Conservation (phyloP, 1,139 yeast genomes). For the Entelexis sorbosivorans region DNA sequence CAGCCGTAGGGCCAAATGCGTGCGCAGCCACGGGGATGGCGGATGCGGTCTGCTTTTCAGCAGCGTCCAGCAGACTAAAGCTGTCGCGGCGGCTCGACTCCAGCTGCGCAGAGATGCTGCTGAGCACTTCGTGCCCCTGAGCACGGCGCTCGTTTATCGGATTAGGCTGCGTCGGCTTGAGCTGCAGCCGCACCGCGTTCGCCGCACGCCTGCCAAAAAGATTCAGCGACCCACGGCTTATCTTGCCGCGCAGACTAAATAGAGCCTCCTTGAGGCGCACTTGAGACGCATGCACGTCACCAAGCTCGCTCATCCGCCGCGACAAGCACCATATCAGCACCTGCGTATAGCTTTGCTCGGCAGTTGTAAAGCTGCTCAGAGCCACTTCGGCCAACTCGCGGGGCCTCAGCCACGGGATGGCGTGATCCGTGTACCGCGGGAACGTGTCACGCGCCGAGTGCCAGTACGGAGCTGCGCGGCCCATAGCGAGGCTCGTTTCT, state of each 20-base stretch:
- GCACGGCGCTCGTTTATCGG: neutral
- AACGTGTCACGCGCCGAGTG: neutral
- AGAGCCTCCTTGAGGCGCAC: neutral
- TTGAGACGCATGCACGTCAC: neutral
- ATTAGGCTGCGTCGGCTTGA: neutral
- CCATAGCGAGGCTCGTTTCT: neutral
- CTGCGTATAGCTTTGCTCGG: constrained; percentile 5
- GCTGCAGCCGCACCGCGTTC: neutral
- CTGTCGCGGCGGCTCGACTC: neutral
- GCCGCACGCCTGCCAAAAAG: neutral
- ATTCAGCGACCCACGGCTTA: neutral
- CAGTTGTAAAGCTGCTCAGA: neutral
- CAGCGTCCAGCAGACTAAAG: neutral
- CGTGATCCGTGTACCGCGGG: neutral
- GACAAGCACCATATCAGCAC: constrained; percentile 11
- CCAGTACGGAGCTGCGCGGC: neutral
- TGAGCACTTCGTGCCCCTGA: neutral
- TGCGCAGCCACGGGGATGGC: too few species aligned
- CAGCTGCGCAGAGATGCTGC: neutral
- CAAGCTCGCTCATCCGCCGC: neutral
- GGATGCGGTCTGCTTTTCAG: neutral
- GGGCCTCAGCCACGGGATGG: neutral
- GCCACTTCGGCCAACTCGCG: neutral
- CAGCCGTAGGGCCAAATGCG: too few species aligned
- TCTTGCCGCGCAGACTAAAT: neutral